These are phyloP conservation scores for Radiomyces spectabilis DNA, from an alignment of 192 early-diverging fungal genomes.

Conservation along the genomic window DNA sequence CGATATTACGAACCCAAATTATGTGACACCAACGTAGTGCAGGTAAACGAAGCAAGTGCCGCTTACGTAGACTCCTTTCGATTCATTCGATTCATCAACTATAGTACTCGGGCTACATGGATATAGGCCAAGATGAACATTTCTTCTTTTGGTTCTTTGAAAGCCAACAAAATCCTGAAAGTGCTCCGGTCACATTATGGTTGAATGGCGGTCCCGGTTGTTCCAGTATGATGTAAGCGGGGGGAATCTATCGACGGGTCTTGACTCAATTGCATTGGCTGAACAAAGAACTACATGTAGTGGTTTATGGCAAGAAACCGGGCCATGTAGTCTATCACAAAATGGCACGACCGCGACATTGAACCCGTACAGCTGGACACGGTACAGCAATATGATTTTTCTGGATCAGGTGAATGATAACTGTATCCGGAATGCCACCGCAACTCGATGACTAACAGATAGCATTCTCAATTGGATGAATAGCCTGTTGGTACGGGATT, in stretches of 20 bases:
- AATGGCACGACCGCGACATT: neutral
- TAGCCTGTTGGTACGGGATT: slow-evolving; percentile 86
- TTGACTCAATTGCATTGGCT: neutral
- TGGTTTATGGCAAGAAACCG: slow-evolving; percentile 1
- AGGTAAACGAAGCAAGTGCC: neutral
- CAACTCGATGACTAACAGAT: neutral
- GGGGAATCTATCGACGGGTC: neutral
- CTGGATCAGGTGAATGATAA: slow-evolving; percentile 54
- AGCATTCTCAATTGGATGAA: neutral
- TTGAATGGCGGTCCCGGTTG: slow-evolving; percentile 88
- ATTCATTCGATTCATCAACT: neutral
- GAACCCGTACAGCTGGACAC: slow-evolving; percentile 10
- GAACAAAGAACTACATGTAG: neutral
- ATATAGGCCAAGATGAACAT: slow-evolving; percentile 59
- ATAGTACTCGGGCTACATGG: slow-evolving; percentile 73
- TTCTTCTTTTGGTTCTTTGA: slow-evolving; percentile 99
- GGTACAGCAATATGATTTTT: slow-evolving; percentile 8
- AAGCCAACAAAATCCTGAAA: slow-evolving; percentile 63
- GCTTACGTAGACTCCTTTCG: neutral
- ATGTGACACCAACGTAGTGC: neutral
- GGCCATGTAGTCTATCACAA: slow-evolving; percentile 58
- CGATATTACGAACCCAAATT: neutral
- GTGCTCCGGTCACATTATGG: slow-evolving; percentile 72
- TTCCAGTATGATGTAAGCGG: slow-evolving; percentile 15
- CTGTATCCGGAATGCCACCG: neutral